Evolutionary conservation across 2,329 filamentous ascomycete species (phyloP), one percentile per base, ranked within the genome.

Genomic region (Coniochaeta sp.): DNA sequence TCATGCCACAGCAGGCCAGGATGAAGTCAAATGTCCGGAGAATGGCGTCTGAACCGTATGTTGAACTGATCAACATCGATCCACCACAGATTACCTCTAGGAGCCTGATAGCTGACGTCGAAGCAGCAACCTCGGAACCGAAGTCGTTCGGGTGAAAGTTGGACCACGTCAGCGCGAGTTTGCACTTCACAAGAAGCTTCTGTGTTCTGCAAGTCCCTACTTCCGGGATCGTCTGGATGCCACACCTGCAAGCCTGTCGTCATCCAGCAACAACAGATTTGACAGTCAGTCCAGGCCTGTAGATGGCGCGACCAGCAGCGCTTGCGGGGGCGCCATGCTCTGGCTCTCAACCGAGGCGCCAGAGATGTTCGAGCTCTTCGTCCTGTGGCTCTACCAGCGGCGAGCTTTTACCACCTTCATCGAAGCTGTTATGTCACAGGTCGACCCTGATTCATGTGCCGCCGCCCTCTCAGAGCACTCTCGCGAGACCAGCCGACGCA

Each of bases 331-430:
- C 43, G 62, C 63, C 1, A 64, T 68, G 38, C 66, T 77, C 36
- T 73, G 70, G 67, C 71, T 78, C 5, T 76, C 79, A 0, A 73
- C 74, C 62, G 79, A 84, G 67, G 76, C 76, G 1, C 71, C 79
- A 19, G 72, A 78, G 67, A 81, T 82, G 75, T 83, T 84, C 65
- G 76, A 77, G 65, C 72, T 83, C 38, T 82, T 83, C 66, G 73
- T 79, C 50, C 72, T 81, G 52, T 83, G 80, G 79, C 74, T 84
- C 26, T 79, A 82, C 67, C 73, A 73, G 22, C 73, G 74, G 5
- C 67, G 68, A 31, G 68, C 69, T 28, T 82, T 82, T 66, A 73
- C 74, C 31, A 62, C 66, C 43, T 72, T 77, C 62, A 71, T 83
- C 61, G 78, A 80, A 62, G 68, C 74, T 24, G 73, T 75, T 62